Evolutionary conservation across 805 yeast genomes (phyloP).

Genomic region (Ogataea sp.): DNA sequence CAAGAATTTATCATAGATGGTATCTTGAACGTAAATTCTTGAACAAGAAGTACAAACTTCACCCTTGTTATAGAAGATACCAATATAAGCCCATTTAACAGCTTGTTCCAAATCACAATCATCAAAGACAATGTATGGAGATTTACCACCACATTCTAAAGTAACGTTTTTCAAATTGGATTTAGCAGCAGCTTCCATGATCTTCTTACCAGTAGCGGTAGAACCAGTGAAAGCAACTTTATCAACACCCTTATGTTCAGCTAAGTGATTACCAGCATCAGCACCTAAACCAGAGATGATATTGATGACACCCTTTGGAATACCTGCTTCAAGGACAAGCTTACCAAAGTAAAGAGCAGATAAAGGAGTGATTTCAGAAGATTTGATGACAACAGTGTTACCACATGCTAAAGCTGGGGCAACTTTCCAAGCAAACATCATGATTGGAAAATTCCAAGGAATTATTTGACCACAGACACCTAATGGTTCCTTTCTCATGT

Average conservation of each 20-base stretch:
- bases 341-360: slow-evolving; percentile 60
- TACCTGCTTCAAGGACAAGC: slow-evolving; percentile 56
- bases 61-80: slow-evolving; percentile 39
- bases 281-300: slow-evolving; percentile 67
- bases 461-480: slow-evolving; percentile 78
- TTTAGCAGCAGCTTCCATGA: slow-evolving; percentile 60
- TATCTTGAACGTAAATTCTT: slow-evolving; percentile 35
- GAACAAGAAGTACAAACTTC: slow-evolving; percentile 42
- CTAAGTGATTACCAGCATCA: slow-evolving; percentile 59
- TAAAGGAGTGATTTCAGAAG: slow-evolving; percentile 72
- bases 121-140: slow-evolving; percentile 43
- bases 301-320: slow-evolving; percentile 72
- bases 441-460: slow-evolving; percentile 79
- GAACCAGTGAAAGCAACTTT: slow-evolving; percentile 81
- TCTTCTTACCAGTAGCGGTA: slow-evolving; percentile 61
- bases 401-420: slow-evolving; percentile 75
- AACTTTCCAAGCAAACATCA: slow-evolving; percentile 72
- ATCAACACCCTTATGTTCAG: slow-evolving; percentile 56
- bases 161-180: slow-evolving; percentile 48
- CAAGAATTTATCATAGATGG: slow-evolving; percentile 33
- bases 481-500: slow-evolving; percentile 48
- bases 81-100: slow-evolving; percentile 39
- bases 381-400: slow-evolving; percentile 61
- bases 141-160: slow-evolving; percentile 55
- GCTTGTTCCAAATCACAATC: slow-evolving; percentile 50